Conservation (phyloP, 805 yeast species). For the Candida tibetensis region DNA sequence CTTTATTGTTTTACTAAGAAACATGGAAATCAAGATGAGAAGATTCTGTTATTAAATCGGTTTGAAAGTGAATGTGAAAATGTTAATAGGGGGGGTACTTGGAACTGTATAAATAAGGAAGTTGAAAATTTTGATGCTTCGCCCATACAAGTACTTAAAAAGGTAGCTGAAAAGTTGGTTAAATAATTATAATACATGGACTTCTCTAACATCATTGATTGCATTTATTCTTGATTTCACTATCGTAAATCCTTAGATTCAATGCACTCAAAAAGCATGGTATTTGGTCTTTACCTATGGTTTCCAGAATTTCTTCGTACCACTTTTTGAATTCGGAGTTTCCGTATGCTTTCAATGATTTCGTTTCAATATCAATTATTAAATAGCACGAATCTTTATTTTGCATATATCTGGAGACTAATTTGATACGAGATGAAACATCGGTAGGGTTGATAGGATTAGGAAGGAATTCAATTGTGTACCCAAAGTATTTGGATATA, state of each 20-base stretch:
- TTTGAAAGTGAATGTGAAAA: constrained; percentile 32
- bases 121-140: constrained; percentile 43
- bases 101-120: constrained; percentile 54
- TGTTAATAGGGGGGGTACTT: constrained; percentile 60
- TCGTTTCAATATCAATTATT: constrained; percentile 54
- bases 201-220: neutral
- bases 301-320: constrained; percentile 51
- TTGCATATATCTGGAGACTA: constrained; percentile 41
- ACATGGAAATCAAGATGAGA: constrained; percentile 37
- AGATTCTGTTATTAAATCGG: constrained; percentile 29
- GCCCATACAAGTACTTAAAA: constrained; percentile 39
- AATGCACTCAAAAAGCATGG: constrained; percentile 78
- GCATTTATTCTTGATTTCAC: constrained; percentile 1
- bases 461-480: constrained; percentile 61
- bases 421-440: constrained; percentile 55
- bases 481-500: constrained; percentile 69
- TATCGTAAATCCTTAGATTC: constrained; percentile 61
- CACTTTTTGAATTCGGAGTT: constrained; percentile 34
- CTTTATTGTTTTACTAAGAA: constrained; percentile 44
- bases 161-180: neutral
- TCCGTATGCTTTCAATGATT: constrained; percentile 53
- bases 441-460: constrained; percentile 40
- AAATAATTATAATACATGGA: neutral
- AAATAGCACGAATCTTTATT: constrained; percentile 38
- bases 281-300: constrained; percentile 70